A percentile compares a stretch with the other conserved stretches of the same genome.
Conservation (phyloP, 2,329 filamentous ascomycete genomes). For the Bipolaris cookei region DNA sequence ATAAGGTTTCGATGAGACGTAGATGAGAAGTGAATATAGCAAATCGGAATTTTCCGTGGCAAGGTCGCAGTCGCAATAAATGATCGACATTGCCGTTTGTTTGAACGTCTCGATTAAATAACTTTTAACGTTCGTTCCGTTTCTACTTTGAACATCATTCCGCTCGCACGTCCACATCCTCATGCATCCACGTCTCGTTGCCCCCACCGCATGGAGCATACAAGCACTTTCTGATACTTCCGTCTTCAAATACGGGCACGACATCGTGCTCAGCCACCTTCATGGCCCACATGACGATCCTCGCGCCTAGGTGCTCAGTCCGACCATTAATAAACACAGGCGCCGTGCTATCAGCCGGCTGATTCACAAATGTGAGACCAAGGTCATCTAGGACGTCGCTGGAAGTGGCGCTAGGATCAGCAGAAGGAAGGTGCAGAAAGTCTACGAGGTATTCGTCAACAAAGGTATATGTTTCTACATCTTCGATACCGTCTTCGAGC, state of each 20-base stretch:
- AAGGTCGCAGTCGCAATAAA: too few relatives aligned
- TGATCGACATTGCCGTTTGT: too few relatives aligned
- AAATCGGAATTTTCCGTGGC: too few relatives aligned
- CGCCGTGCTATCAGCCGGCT: background rate
- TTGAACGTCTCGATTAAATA: too few relatives aligned
- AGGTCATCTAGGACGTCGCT: constrained; percentile 25
- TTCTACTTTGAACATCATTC: too few relatives aligned
- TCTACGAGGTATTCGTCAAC: constrained; percentile 31
- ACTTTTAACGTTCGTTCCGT: too few relatives aligned
- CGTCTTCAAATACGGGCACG: constrained; percentile 15
- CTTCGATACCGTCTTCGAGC: constrained; percentile 35
- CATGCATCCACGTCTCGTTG: constrained; percentile 23
- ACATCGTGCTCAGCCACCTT: constrained; percentile 27
- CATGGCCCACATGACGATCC: constrained; percentile 36
- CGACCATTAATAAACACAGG: constrained; percentile 16
- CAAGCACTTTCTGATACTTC: constrained; percentile 14
- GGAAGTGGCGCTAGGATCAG: constrained; percentile 1
- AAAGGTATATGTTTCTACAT: constrained; percentile 31
- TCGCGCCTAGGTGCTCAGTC: constrained; percentile 25
- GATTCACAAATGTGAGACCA: constrained; percentile 19
- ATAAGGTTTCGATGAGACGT: constrained; percentile 25
- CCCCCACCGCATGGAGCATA: constrained; percentile 8
- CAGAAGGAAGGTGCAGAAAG: constrained; percentile 17
- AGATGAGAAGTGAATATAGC: too few relatives aligned
- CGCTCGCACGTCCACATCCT: constrained; percentile 2